Evolutionary conservation across 192 early-diverging fungal genomes (phyloP).

Genomic region (Coemansia sp.): DNA sequence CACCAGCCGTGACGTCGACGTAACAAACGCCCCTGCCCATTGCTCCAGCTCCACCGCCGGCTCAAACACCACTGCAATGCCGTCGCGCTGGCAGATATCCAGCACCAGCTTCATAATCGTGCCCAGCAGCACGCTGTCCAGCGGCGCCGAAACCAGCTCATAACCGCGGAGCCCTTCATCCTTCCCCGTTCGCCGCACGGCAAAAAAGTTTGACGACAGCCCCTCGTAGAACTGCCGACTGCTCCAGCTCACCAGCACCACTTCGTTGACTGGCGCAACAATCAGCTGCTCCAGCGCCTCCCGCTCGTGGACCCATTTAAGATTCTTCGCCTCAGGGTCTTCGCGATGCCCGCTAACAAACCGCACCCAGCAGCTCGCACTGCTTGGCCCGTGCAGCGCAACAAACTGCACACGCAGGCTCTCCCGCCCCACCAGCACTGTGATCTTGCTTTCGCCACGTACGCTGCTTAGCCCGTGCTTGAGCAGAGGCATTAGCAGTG

Average conservation of each 20-base stretch:
- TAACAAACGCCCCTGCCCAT: constrained; percentile 51
- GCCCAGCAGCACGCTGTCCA: constrained; percentile 41
- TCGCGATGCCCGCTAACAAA: constrained; percentile 32
- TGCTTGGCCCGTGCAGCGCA: constrained; percentile 3
- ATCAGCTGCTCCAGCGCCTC: constrained; percentile 36
- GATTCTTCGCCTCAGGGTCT: constrained; percentile 38
- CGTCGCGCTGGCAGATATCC: constrained; percentile 33
- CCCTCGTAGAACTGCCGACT: constrained; percentile 42
- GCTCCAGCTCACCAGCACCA: constrained; percentile 22
- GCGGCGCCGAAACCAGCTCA: constrained; percentile 40
- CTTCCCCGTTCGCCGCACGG: constrained; percentile 8
- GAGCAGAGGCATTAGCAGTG: constrained; percentile 29
- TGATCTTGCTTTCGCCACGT: constrained; percentile 32
- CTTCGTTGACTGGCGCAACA: constrained; percentile 33
- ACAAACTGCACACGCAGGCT: constrained; percentile 28
- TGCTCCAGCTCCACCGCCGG: constrained; percentile 17
- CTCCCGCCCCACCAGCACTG: constrained; percentile 29
- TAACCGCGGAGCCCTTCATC: constrained; percentile 18
- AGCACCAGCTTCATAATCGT: constrained; percentile 52
- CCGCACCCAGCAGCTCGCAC: constrained; percentile 22
- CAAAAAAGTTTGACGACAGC: constrained; percentile 53
- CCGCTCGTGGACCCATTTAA: constrained; percentile 53
- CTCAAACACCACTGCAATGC: constrained; percentile 30
- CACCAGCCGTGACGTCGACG: constrained; percentile 49
- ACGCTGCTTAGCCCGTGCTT: constrained; percentile 20